Percentiles rank a stretch among this genome's conserved stretches.
phyloP scores from a whole-genome alignment of 2,329 filamentous ascomycete genomes.

The Aspergillus sp. region DNA sequence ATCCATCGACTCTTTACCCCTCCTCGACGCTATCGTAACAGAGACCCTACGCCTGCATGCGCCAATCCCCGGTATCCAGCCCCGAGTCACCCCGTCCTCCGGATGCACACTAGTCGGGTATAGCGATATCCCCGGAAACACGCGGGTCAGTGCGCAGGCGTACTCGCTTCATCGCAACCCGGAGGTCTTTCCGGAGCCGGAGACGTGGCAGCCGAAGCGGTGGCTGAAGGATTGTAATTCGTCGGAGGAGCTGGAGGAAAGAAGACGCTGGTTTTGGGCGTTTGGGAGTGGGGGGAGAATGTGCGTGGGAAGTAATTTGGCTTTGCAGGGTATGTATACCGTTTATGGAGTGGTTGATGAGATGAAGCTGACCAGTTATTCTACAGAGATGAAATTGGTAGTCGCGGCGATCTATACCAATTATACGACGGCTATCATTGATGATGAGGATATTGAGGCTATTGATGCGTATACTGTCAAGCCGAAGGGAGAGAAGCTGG shows the following conservation, averaged over 20 bases:
- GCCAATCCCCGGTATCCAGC: slow-evolving; percentile 64
- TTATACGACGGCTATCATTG: slow-evolving; percentile 61
- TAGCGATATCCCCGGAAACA: slow-evolving; percentile 45
- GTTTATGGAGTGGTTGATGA: background rate
- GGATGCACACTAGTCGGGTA: slow-evolving; percentile 43
- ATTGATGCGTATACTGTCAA: slow-evolving; percentile 65
- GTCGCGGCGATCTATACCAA: slow-evolving; percentile 71
- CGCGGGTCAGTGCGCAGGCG: slow-evolving; percentile 50
- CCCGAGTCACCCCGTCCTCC: slow-evolving; percentile 52
- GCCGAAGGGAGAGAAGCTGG: slow-evolving; percentile 59
- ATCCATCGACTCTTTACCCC: slow-evolving; percentile 51
- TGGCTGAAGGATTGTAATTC: slow-evolving; percentile 49
- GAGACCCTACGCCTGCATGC: slow-evolving; percentile 64
- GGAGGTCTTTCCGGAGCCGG: slow-evolving; percentile 51
- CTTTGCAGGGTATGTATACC: slow-evolving; percentile 44
- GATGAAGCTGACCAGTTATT: slow-evolving; percentile 12
- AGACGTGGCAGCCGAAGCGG: slow-evolving; percentile 50
- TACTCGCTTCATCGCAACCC: slow-evolving; percentile 56
- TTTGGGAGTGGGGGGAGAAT: slow-evolving; percentile 54
- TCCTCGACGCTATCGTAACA: slow-evolving; percentile 61
- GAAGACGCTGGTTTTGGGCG: slow-evolving; percentile 53
- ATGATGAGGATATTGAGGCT: slow-evolving; percentile 66
- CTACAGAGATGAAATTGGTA: slow-evolving; percentile 70
- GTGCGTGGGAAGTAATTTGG: slow-evolving; percentile 53
- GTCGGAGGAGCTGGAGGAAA: slow-evolving; percentile 42